Conservation (phyloP, 2,329 filamentous ascomycete genomes). For the Monosporascus sp. region DNA sequence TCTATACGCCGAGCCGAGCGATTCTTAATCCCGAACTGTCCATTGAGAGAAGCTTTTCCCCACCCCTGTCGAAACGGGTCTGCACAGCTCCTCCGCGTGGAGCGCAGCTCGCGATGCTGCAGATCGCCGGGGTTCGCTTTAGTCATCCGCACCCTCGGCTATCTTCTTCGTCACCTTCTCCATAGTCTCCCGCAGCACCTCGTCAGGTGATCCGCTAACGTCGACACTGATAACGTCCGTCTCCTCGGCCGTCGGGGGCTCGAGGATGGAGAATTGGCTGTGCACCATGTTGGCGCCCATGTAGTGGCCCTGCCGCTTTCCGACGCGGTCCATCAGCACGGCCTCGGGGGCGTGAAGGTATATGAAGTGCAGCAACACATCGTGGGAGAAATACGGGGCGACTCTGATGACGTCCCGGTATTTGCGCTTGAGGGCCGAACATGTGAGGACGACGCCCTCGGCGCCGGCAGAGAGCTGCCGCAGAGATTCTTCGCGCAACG, state of each 20-base stretch:
- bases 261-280: conserved; percentile 84
- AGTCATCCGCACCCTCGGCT: conserved; percentile 31
- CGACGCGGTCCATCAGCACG: conserved; percentile 70
- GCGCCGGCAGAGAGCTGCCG: conserved; percentile 50
- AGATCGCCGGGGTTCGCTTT: conserved; percentile 3
- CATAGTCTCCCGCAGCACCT: conserved; percentile 58
- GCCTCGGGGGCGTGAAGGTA: conserved; percentile 78
- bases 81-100: background rate
- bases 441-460: conserved; percentile 85
- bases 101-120: conserved; percentile 1
- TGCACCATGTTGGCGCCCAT: conserved; percentile 96
- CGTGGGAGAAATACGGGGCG: conserved; percentile 68
- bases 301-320: conserved; percentile 74
- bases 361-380: conserved; percentile 83
- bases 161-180: conserved; percentile 52
- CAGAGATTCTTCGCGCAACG: conserved; percentile 64
- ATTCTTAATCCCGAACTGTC: no score
- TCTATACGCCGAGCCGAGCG: no score
- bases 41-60: no score
- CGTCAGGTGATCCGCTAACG: conserved; percentile 52
- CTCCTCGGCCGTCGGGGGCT: conserved; percentile 69
- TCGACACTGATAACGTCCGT: conserved; percentile 68
- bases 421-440: conserved; percentile 92
- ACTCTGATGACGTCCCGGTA: conserved; percentile 90
- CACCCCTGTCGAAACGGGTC: no score